Evolutionary conservation across 2,329 filamentous ascomycete species (phyloP), one percentile per base, ranked within the genome.

Genomic region (Fusarium subtropicale): DNA sequence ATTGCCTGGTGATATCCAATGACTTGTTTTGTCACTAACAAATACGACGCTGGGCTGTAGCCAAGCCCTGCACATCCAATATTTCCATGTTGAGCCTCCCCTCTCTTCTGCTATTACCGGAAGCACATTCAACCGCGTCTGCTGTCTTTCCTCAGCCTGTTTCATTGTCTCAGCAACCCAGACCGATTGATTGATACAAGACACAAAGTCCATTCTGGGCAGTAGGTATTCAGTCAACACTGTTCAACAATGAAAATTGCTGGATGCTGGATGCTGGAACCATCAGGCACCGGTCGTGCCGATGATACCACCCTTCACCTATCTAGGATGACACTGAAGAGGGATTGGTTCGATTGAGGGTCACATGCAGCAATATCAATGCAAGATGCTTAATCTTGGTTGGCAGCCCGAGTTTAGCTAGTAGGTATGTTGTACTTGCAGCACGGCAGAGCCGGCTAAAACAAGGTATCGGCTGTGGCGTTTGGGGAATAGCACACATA

Each of bases 1-100:
- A 45, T 38, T 53, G 33, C 20, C 34, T 33, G 18, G 11, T 22
- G n/a, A 24, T 45, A 54, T 38, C 30, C 48, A 46, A n/a, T 68
- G 65, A 68, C 64, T 54, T 24, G 34, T 64, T 64, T 64, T 64
- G 42, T 58, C 60, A 64, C 52, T 34, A 64, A 52, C 22, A 45
- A 28, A 60, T 65, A 60, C 55, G 16, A 65, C 55, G 28, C 20
- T 54, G 26, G 38, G 31, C 54, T 60, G 60, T 26, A 65, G 26
- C 45, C 31, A 64, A 58, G 47, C 41, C 20, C n/a, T 36, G 28
- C 7, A 12, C 18, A 36, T 48, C 18, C 47, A 46, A 53, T 13
- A 36, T 62, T 20, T 22, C 20, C 39, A 60, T 31, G 34, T 36
- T 56, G 28, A 51, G 47, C 47, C 33, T 51, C 31, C 31, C 12